Evolutionary conservation across 495 filamentous ascomycete species (phyloP).

Genomic region (Penicillium odoratum): DNA sequence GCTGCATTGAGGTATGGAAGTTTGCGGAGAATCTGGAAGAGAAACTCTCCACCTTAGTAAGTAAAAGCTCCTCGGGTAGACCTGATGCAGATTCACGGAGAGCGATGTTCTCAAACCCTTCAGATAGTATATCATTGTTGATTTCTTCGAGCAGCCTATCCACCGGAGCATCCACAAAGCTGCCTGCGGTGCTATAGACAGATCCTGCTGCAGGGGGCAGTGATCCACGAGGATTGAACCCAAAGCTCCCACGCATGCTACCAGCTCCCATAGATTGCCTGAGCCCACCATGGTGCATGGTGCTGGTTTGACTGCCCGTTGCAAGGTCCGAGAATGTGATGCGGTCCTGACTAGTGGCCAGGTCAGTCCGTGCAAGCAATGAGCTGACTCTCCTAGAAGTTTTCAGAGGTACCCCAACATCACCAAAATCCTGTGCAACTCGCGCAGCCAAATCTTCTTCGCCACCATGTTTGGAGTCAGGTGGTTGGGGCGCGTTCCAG

Average conservation of each 20-base stretch:
- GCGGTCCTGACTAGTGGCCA: constrained; percentile 75
- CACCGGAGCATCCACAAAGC: constrained; percentile 64
- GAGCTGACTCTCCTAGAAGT: constrained; percentile 90
- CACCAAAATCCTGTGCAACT: constrained; percentile 75
- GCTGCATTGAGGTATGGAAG: constrained; percentile 53
- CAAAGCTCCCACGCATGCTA: constrained; percentile 60
- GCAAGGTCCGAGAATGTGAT: constrained; percentile 70
- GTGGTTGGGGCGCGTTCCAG: constrained; percentile 35
- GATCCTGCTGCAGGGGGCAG: constrained; percentile 44
- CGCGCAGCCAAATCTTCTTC: constrained; percentile 67
- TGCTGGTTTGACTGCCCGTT: constrained; percentile 49
- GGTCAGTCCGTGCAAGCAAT: constrained; percentile 83
- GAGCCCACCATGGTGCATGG: constrained; percentile 50
- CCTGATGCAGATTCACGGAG: constrained; percentile 69
- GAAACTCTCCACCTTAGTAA: constrained; percentile 72
- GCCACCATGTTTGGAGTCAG: constrained; percentile 34
- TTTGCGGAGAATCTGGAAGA: constrained; percentile 59
- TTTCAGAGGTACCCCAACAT: constrained; percentile 63
- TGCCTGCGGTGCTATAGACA: constrained; percentile 47
- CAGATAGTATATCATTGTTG: constrained; percentile 59
- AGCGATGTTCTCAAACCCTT: constrained; percentile 69
- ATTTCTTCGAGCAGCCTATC: constrained; percentile 75
- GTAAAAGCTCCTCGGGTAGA: constrained; percentile 69
- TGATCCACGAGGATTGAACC: constrained; percentile 46
- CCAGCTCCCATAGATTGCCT: constrained; percentile 76